Conservation (phyloP, 306 rosid species). For the Acacia confusa region DNA sequence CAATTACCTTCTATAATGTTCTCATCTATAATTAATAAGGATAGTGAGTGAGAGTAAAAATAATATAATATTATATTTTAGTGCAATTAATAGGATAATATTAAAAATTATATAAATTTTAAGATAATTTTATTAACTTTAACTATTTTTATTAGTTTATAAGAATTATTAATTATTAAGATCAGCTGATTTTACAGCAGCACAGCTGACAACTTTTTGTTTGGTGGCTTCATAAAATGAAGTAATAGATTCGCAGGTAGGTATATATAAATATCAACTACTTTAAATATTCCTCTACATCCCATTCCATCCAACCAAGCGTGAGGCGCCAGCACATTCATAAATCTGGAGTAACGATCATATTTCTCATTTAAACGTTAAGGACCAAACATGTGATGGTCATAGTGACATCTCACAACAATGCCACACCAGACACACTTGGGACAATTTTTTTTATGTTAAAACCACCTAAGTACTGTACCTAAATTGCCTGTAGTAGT, state of each 20-base stretch:
- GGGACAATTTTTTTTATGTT: neutral
- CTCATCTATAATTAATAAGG: no score
- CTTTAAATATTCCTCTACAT: neutral
- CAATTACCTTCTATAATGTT: neutral
- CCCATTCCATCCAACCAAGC: constrained; percentile 13
- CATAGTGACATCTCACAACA: neutral
- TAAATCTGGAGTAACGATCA: neutral
- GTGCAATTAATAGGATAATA: no score
- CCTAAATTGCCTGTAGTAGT: neutral
- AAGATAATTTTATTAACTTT: no score
- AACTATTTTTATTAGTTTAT: no score
- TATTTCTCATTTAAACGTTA: neutral
- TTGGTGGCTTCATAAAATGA: neutral
- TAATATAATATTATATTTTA: no score
- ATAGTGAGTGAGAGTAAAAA: no score
- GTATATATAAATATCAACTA: neutral
- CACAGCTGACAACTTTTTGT: neutral
- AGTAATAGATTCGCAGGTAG: neutral
- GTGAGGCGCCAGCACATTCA: constrained; percentile 7
- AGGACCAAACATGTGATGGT: neutral
- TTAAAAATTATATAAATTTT: no score
- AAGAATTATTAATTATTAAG: no score
- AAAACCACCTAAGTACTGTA: neutral
- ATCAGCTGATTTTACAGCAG: neutral
- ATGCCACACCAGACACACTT: neutral